phyloP scores from a whole-genome alignment of 345 rosid genomes.

The Rhizophora mangle region DNA sequence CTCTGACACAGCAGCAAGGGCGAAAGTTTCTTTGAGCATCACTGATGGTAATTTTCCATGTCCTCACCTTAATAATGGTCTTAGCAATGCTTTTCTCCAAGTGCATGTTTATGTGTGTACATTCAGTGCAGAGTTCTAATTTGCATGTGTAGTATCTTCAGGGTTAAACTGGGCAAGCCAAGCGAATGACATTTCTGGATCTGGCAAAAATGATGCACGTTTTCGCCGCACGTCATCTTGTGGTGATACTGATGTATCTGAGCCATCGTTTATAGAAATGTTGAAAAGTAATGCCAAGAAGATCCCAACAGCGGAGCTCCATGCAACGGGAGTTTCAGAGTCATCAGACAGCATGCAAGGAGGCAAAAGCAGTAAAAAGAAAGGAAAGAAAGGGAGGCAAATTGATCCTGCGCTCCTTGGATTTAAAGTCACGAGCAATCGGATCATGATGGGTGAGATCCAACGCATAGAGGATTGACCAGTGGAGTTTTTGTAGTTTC shows the following conservation, averaged over 20 bases:
- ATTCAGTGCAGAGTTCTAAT: too few species aligned
- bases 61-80: background rate
- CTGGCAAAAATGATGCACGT: constrained; percentile 43
- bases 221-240: constrained; percentile 52
- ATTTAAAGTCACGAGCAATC: constrained; percentile 87
- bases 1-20: constrained; percentile 36
- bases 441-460: constrained; percentile 91
- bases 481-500: background rate
- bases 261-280: constrained; percentile 78
- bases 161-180: constrained; percentile 21
- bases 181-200: constrained; percentile 18
- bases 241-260: constrained; percentile 46
- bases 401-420: constrained; percentile 89
- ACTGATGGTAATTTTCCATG: constrained; percentile 9
- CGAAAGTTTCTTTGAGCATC: constrained; percentile 30
- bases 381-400: constrained; percentile 88
- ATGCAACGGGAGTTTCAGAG: constrained; percentile 16
- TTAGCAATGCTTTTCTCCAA: background rate
- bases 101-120: background rate
- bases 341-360: constrained; percentile 24
- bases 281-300: constrained; percentile 45
- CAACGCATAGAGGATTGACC: constrained; percentile 51
- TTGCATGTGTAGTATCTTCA: background rate
- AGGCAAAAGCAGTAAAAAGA: constrained; percentile 57
- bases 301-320: constrained; percentile 10